phyloP scores from a whole-genome alignment of 2,329 filamentous ascomycete species.

The Ambrosiella cleistominuta region DNA sequence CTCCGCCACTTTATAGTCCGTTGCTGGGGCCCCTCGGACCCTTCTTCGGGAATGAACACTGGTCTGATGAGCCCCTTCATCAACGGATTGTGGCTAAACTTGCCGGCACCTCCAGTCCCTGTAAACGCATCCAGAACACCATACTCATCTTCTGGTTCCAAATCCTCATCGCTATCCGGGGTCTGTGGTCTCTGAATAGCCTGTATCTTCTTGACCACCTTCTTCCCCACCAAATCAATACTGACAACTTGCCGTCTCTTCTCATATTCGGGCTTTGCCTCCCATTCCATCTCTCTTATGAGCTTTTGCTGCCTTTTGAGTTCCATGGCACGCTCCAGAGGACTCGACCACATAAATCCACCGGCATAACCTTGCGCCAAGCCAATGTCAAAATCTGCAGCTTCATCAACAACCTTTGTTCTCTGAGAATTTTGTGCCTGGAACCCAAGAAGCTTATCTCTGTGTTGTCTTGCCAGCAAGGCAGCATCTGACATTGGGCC shows the following conservation, averaged over 20 bases:
- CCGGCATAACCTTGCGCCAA: conserved; percentile 26
- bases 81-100: conserved; percentile 53
- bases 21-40: conserved; percentile 23
- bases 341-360: conserved; percentile 65
- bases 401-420: conserved; percentile 76
- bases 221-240: conserved; percentile 63
- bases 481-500: conserved; percentile 25
- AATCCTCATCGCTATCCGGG: conserved; percentile 29
- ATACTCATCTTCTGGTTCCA: conserved; percentile 19
- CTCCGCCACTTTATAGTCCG: conserved; percentile 33
- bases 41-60: conserved; percentile 34
- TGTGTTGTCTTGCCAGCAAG: conserved; percentile 54
- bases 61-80: conserved; percentile 49
- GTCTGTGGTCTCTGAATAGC: conserved; percentile 40
- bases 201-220: conserved; percentile 56
- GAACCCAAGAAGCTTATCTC: conserved; percentile 64
- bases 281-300: conserved; percentile 73
- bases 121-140: conserved; percentile 6
- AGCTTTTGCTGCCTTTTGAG: conserved; percentile 74
- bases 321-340: conserved; percentile 65
- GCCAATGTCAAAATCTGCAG: conserved; percentile 41
- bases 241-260: conserved; percentile 71
- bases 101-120: conserved; percentile 27
- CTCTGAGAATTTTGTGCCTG: conserved; percentile 73
- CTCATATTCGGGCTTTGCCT: conserved; percentile 70